Base-by-base conservation (phyloP, 2,329 filamentous ascomycete genomes). In the Ilyonectria robusta region DNA sequence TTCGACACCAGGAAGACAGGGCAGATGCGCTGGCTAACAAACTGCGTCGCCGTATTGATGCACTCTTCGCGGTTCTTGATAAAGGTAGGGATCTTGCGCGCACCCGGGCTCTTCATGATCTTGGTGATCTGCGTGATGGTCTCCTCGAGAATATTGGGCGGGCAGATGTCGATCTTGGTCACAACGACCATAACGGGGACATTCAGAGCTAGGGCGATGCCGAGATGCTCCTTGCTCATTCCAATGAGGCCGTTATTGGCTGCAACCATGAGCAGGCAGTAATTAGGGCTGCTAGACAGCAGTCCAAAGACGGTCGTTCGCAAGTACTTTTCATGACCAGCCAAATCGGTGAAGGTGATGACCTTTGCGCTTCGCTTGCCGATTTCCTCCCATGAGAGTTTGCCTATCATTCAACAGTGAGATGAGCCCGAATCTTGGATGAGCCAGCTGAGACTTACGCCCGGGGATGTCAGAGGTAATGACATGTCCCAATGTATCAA, bases 1-100 rank as follows among this genome's bases (percentile, higher is more conserved):
- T 99, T 99, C 73, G 95, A 98, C 11, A 99, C 94, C 77, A 98
- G 95, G 83, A 99, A 99, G 70, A 99, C 92, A 13, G 96, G 96
- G 77, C 95, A 98, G 78, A 99, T 98, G 46, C 96, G 89, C 81
- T 97, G 93, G 75, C 93, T 96, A 74, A 98, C 94, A 76, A 99
- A 98, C 79, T 98, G 96, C 0, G 94, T 95, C 10, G 96, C 95
- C 0, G 96, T 99, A 79, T 96, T 95, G 76, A 99, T 92, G 75
- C 94, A 97, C 72, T 97, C 93, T 78, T 97, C 94, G 66, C 91
- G 91, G 72, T 92, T 93, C 80, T 95, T 96, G 82, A 99, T 95
- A 78, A 98, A 97, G 46, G 98, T 93, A 2, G 96, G 96, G 42
- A 99, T 97, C 82, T 99, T 99, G 44, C 93, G 88, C 4, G 96